Conservation (phyloP, 2,329 filamentous ascomycete species). For the Cladophialophora immunda region DNA sequence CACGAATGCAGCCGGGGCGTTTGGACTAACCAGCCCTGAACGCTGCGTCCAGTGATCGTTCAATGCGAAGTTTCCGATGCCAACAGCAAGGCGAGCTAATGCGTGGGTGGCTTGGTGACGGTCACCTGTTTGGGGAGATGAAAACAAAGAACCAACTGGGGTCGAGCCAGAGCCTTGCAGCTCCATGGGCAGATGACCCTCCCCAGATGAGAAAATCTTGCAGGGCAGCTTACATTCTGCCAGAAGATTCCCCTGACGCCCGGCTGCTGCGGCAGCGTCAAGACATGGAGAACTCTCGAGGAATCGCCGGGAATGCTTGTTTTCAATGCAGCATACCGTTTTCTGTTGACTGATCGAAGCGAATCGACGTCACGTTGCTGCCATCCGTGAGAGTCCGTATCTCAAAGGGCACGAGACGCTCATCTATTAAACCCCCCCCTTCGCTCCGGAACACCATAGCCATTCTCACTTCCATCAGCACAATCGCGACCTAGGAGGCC, state of each 20-base stretch:
- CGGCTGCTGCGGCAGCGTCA: conserved; percentile 2
- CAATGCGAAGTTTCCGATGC: conserved; percentile 18
- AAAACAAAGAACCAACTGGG: conserved; percentile 5
- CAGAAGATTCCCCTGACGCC: conserved; percentile 6
- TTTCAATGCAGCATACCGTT: conserved; percentile 1
- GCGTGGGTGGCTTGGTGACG: conserved; percentile 20
- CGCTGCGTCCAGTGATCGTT: conserved; percentile 6
- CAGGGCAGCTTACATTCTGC: conserved; percentile 25
- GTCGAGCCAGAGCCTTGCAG: conserved; percentile 26
- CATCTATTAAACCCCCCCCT: conserved; percentile 21
- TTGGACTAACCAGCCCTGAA: not conserved
- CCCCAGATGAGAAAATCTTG: conserved; percentile 18
- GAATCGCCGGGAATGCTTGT: conserved; percentile 4
- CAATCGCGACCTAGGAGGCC: conserved; percentile 17
- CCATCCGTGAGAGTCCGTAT: conserved; percentile 18
- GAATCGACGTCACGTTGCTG: conserved; percentile 20
- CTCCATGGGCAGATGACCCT: conserved; percentile 22
- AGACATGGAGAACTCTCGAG: conserved; percentile 1
- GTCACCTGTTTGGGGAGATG: conserved; percentile 17
- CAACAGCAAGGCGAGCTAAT: conserved; percentile 8
- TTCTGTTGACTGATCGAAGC: conserved; percentile 1
- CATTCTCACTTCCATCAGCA: conserved; percentile 9
- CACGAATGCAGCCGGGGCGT: conserved; percentile 15
- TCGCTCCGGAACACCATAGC: not conserved
- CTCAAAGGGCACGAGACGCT: not conserved